Evolutionary conservation across 2,329 filamentous ascomycete species (phyloP).

Genomic region (Aspergillus sp.): DNA sequence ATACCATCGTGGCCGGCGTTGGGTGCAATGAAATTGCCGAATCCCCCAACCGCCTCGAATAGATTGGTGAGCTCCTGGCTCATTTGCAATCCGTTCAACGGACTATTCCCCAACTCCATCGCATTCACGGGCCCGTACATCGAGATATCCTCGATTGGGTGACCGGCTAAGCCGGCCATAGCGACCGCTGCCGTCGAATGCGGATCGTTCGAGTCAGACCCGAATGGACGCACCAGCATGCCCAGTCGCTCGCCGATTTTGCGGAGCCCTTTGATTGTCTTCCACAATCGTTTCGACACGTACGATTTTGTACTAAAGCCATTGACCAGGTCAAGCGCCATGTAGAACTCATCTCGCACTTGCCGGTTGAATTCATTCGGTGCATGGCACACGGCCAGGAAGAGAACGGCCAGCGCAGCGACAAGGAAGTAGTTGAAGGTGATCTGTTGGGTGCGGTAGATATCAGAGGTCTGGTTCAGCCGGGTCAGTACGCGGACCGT

Average conservation of each 20-base stretch:
- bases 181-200: conserved; percentile 63
- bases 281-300: conserved; percentile 63
- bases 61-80: conserved; percentile 61
- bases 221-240: conserved; percentile 42
- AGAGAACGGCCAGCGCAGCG: conserved; percentile 62
- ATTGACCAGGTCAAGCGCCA: conserved; percentile 63
- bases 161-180: conserved; percentile 65
- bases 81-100: conserved; percentile 60
- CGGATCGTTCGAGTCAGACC: conserved; percentile 50
- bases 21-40: conserved; percentile 40
- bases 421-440: conserved; percentile 68
- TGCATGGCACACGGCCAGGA: conserved; percentile 64
- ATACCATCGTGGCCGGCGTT: conserved; percentile 36
- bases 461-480: conserved; percentile 61
- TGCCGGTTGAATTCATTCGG: conserved; percentile 59
- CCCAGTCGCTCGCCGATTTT: conserved; percentile 63
- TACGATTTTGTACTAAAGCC: conserved; percentile 62
- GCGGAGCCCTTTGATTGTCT: conserved; percentile 62
- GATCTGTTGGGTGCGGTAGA: conserved; percentile 63
- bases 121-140: conserved; percentile 46
- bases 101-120: conserved; percentile 51
- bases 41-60: conserved; percentile 63
- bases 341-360: conserved; percentile 67
- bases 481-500: conserved; percentile 61
- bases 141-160: conserved; percentile 58